Percentiles rank a stretch among this genome's conserved stretches.
Evolutionary conservation across 441 rosid species (phyloP).

Genomic region (Capsella rubella): DNA sequence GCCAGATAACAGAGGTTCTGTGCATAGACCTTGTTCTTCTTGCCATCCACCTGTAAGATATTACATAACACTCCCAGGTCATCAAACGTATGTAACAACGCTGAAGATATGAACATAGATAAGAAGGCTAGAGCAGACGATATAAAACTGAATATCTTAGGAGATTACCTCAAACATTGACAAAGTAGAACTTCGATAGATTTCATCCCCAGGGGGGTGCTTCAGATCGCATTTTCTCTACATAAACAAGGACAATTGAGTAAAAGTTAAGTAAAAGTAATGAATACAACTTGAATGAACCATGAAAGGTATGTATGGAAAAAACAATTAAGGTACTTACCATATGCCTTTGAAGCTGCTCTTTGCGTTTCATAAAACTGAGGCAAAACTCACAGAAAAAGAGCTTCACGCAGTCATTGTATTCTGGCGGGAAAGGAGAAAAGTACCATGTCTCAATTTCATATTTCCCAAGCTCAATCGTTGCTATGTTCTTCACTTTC

Average conservation of each 20-base stretch:
- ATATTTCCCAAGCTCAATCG: slow-evolving; percentile 98
- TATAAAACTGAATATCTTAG: not conserved
- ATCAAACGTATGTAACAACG: not conserved
- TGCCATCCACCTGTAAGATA: slow-evolving; percentile 89
- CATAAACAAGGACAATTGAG: slow-evolving; percentile 27
- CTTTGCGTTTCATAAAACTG: slow-evolving; percentile 98
- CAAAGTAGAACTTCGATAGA: slow-evolving; percentile 93
- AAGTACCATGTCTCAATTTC: slow-evolving; percentile 99
- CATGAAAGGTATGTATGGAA: not conserved
- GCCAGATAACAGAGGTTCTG: slow-evolving; percentile 99
- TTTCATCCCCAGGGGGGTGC: slow-evolving; percentile 99
- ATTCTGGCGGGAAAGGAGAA: slow-evolving; percentile 99
- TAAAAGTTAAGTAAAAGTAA: not conserved
- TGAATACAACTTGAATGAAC: not conserved
- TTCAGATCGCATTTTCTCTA: slow-evolving; percentile 97
- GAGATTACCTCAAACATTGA: slow-evolving; percentile 96
- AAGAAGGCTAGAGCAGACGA: not conserved
- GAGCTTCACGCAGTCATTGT: slow-evolving; percentile 92
- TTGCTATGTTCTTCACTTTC: slow-evolving; percentile 97
- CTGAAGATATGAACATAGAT: not conserved
- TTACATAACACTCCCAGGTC: not conserved
- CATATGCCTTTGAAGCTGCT: slow-evolving; percentile 99
- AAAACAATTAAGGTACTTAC: slow-evolving; percentile 58
- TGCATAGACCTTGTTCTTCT: slow-evolving; percentile 98
- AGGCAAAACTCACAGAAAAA: slow-evolving; percentile 99